A percentile compares a stretch with the other conserved stretches of the same genome.
Evolutionary conservation across 2,329 filamentous ascomycete genomes (phyloP).

Genomic region (Plenodomus lindquistii): DNA sequence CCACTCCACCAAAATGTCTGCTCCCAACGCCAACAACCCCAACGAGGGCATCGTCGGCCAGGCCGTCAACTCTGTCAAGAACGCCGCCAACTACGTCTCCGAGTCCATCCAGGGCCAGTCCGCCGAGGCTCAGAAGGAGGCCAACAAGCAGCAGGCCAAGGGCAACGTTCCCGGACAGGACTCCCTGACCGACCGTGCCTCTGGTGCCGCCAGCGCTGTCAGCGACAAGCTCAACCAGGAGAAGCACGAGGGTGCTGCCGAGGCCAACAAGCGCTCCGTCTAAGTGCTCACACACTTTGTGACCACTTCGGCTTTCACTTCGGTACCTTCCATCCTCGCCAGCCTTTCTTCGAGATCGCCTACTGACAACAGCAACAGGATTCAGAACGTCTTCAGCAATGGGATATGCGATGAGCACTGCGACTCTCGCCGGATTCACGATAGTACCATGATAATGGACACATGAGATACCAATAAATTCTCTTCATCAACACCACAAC

Average conservation of each 20-base stretch:
- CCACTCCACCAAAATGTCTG: conserved; percentile 46
- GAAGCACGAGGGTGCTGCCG: conserved; percentile 55
- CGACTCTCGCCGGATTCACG: conserved; percentile 20
- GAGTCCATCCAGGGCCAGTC: conserved; percentile 64
- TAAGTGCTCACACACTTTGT: conserved; percentile 20
- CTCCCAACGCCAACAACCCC: conserved; percentile 49
- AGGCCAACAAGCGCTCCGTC: conserved; percentile 53
- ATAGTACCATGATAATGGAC: conserved; percentile 25
- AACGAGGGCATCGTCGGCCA: conserved; percentile 51
- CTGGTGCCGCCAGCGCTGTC: conserved; percentile 56
- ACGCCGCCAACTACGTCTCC: conserved; percentile 70
- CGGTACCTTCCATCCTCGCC: conserved; percentile 9
- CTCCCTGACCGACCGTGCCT: conserved; percentile 54
- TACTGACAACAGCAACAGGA: conserved; percentile 3
- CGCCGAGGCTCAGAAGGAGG: conserved; percentile 65
- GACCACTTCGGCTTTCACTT: conserved; percentile 18
- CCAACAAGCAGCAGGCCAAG: conserved; percentile 63
- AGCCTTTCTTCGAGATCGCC: not conserved
- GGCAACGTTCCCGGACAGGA: conserved; percentile 60
- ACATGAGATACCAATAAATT: conserved; percentile 34
- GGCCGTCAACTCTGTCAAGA: conserved; percentile 49
- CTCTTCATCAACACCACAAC: conserved; percentile 13
- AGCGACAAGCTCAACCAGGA: conserved; percentile 58
- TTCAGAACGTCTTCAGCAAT: conserved; percentile 20
- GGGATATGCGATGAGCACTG: conserved; percentile 21